A percentile compares a stretch with the other conserved stretches of the same genome.
phyloP scores from a whole-genome alignment of 805 yeast genomes.

The Kazachstania bromeliacearum region DNA sequence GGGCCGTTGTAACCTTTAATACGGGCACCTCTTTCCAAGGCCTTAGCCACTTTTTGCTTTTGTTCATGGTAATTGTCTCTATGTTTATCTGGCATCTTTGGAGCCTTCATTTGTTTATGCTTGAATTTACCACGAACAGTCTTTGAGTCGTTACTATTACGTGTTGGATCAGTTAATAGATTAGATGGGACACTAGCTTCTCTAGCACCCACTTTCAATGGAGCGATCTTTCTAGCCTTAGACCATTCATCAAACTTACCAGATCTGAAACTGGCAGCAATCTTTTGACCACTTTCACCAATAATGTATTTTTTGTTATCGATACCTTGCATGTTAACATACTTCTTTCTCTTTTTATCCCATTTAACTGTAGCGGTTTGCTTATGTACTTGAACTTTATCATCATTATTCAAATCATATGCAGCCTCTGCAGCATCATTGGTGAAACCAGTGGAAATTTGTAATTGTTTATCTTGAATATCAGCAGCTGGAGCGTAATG shows the following conservation, averaged over 20 bases:
- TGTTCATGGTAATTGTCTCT: conserved; percentile 82
- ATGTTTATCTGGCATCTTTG: conserved; percentile 80
- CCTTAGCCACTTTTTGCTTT: conserved; percentile 71
- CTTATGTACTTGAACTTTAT: conserved; percentile 54
- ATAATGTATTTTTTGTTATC: conserved; percentile 76
- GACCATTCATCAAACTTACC: conserved; percentile 94
- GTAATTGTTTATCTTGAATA: conserved; percentile 74
- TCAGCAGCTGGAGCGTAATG: conserved; percentile 80
- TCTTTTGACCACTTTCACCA: conserved; percentile 87
- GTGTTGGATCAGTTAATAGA: conserved; percentile 25
- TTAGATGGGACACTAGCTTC: conserved; percentile 34
- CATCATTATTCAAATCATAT: conserved; percentile 77
- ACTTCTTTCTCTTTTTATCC: conserved; percentile 91
- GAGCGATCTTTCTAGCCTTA: conserved; percentile 49
- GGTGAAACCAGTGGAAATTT: conserved; percentile 52
- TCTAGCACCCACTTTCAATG: conserved; percentile 45
- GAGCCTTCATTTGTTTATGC: conserved; percentile 70
- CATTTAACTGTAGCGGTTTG: conserved; percentile 67
- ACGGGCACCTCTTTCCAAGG: conserved; percentile 60
- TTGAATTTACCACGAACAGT: conserved; percentile 44
- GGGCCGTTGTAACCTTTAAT: conserved; percentile 55
- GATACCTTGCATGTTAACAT: conserved; percentile 66
- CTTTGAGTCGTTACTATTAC: conserved; percentile 8
- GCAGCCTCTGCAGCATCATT: conserved; percentile 80
- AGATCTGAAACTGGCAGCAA: conserved; percentile 84